Percentiles rank a stretch among this genome's conserved stretches.
These are phyloP conservation scores for Boletus albobrunnescens DNA, from an alignment of 1,284 basidiomycete genomes.

Conservation along the genomic window DNA sequence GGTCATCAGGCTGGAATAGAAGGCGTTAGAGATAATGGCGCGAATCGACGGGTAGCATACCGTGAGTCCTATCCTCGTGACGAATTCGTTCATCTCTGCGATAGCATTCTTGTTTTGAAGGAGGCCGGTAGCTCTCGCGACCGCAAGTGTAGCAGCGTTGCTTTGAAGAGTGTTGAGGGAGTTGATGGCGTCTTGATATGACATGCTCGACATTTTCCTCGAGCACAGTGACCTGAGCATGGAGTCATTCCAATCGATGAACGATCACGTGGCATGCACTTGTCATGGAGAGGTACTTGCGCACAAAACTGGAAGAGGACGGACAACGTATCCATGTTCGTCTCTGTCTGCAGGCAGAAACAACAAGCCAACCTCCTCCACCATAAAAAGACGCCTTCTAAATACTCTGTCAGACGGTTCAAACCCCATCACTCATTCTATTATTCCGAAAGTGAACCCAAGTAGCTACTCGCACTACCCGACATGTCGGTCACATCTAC, in stretches of 20 bases:
- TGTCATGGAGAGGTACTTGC: constrained; percentile 42
- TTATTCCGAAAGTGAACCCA: constrained; percentile 31
- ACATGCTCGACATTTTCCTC: constrained; percentile 43
- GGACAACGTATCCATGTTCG: constrained; percentile 2
- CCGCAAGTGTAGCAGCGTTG: constrained; percentile 89
- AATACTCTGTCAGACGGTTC: constrained; percentile 52
- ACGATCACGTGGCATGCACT: constrained; percentile 13
- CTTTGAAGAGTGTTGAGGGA: constrained; percentile 90
- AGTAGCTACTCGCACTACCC: constrained; percentile 31
- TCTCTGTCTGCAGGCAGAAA: constrained; percentile 26
- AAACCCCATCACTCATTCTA: constrained; percentile 72
- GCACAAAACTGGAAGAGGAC: constrained; percentile 18
- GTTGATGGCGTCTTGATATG: constrained; percentile 80
- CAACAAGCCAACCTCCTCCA: constrained; percentile 40
- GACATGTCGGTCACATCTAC: constrained; percentile 36
- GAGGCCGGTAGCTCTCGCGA: constrained; percentile 74
- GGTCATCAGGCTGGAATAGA: constrained; percentile 46
- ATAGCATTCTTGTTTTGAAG: constrained; percentile 72
- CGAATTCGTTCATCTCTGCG: constrained; percentile 88
- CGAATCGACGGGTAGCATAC: constrained; percentile 38
- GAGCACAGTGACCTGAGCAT: constrained; percentile 15
- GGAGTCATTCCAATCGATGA: background rate
- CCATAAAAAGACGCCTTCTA: constrained; percentile 54
- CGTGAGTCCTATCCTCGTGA: constrained; percentile 82
- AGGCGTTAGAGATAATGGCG: constrained; percentile 9